Evolutionary conservation across 306 rosid species (phyloP).

Genomic region (Pueraria montana): DNA sequence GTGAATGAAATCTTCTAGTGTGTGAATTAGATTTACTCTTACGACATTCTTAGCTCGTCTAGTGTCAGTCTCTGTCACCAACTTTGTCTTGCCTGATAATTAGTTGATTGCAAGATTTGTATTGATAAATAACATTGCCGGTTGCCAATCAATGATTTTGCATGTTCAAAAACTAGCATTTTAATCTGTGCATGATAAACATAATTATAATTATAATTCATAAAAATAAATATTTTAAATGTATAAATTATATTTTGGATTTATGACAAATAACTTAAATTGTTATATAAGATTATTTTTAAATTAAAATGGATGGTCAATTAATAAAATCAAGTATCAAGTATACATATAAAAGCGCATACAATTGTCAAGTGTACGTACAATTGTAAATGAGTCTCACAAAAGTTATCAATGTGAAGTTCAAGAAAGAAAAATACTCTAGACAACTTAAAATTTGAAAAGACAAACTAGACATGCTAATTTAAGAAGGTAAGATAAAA

Average conservation of each 20-base stretch:
- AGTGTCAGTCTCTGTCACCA: neutral
- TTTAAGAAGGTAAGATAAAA: too few species aligned
- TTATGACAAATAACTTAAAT: neutral
- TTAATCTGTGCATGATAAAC: neutral
- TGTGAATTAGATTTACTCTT: constrained; percentile 25
- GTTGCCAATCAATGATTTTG: neutral
- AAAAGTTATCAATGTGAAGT: too few species aligned
- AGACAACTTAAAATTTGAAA: too few species aligned
- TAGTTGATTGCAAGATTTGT: constrained; percentile 7
- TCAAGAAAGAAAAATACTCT: too few species aligned
- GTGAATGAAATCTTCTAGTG: constrained; percentile 1
- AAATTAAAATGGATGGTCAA: neutral
- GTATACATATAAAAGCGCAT: neutral
- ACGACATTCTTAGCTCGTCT: constrained; percentile 5
- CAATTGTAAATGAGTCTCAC: too few species aligned
- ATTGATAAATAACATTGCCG: constrained; percentile 2
- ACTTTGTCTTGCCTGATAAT: neutral
- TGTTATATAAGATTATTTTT: neutral
- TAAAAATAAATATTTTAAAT: neutral
- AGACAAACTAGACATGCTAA: too few species aligned
- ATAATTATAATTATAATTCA: neutral
- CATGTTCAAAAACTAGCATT: neutral
- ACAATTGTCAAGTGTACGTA: too few species aligned
- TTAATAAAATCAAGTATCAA: too few species aligned
- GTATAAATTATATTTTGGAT: neutral